phyloP scores from a whole-genome alignment of 352 stramenopile species.

The Pythium pectinolyticum region DNA sequence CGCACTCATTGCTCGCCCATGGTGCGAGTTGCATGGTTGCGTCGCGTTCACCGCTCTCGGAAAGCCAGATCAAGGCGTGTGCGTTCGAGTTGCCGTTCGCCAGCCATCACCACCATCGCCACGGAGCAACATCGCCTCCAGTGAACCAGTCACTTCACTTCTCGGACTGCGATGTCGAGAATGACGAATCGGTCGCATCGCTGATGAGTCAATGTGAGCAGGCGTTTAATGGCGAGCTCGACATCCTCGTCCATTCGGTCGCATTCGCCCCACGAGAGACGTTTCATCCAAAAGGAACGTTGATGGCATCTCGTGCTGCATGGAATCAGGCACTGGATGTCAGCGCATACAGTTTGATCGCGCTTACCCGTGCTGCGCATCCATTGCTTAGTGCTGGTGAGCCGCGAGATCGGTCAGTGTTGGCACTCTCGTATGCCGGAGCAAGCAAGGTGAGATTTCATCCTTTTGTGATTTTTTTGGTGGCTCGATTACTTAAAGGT shows the following conservation, averaged over 20 bases:
- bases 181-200: slow-evolving; percentile 48
- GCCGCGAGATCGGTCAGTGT: slow-evolving; percentile 63
- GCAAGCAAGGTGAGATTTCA: slow-evolving; percentile 42
- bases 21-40: slow-evolving; percentile 77
- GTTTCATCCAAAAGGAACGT: slow-evolving; percentile 58
- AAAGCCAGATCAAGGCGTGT: slow-evolving; percentile 51
- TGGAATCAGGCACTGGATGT: slow-evolving; percentile 84
- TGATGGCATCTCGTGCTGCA: slow-evolving; percentile 44
- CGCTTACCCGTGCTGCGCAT: slow-evolving; percentile 63
- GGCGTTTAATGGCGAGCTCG: slow-evolving; percentile 59
- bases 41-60: slow-evolving; percentile 51
- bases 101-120: background rate
- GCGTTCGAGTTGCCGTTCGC: slow-evolving; percentile 38
- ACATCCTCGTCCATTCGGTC: slow-evolving; percentile 91
- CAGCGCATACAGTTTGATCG: slow-evolving; percentile 90
- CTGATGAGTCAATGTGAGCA: slow-evolving; percentile 46
- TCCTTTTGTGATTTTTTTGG: background rate
- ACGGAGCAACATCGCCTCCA: background rate
- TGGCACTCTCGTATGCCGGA: slow-evolving; percentile 88
- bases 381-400: slow-evolving; percentile 41
- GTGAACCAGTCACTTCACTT: slow-evolving; percentile 36
- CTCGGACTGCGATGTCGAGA: slow-evolving; percentile 75
- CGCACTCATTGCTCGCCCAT: slow-evolving; percentile 62
- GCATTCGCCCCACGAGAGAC: slow-evolving; percentile 83
- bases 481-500: background rate